Evolutionary conservation across 805 yeast genomes (phyloP).

Genomic region (Zygotorulaspora danielsina): DNA sequence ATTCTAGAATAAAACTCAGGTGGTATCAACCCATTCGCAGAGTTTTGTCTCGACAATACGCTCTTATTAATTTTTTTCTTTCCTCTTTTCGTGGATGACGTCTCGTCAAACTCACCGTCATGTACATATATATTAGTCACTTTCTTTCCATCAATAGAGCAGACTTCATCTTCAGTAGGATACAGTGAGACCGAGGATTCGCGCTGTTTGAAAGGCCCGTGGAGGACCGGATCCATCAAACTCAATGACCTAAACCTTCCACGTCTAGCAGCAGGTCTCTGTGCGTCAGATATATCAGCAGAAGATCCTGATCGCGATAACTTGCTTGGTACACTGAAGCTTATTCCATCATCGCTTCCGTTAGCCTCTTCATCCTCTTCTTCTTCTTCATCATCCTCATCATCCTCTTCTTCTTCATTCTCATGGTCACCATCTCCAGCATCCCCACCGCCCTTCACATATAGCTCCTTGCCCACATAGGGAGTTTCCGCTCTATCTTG

Average conservation of each 20-base stretch:
- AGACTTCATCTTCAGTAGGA: conserved; percentile 19
- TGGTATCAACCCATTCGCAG: conserved; percentile 31
- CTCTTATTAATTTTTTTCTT: conserved; percentile 11
- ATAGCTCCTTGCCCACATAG: conserved; percentile 10
- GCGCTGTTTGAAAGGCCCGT: conserved; percentile 21
- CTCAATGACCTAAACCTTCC: conserved; percentile 35
- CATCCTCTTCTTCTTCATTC: conserved; percentile 27
- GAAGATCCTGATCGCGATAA: conserved; percentile 30
- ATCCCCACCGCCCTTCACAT: conserved; percentile 9
- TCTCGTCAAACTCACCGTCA: conserved; percentile 31
- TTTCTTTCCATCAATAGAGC: conserved; percentile 10
- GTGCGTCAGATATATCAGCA: conserved; percentile 9
- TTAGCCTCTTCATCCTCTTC: conserved; percentile 34
- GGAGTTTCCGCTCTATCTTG: not conserved
- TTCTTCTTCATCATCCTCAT: conserved; percentile 33
- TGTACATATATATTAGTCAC: conserved; percentile 34
- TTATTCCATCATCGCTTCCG: conserved; percentile 37
- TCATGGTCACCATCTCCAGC: conserved; percentile 14
- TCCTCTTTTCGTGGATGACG: conserved; percentile 4
- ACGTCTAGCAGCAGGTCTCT: conserved; percentile 9
- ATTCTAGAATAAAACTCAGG: conserved; percentile 36
- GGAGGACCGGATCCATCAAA: conserved; percentile 32
- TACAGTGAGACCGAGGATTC: conserved; percentile 10
- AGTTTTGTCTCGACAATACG: conserved; percentile 15
- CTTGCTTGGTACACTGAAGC: conserved; percentile 37